Percentiles rank a stretch among this genome's conserved stretches.
Evolutionary conservation across 2,329 filamentous ascomycete genomes (phyloP).

Genomic region (Apiospora rasikravindrae): DNA sequence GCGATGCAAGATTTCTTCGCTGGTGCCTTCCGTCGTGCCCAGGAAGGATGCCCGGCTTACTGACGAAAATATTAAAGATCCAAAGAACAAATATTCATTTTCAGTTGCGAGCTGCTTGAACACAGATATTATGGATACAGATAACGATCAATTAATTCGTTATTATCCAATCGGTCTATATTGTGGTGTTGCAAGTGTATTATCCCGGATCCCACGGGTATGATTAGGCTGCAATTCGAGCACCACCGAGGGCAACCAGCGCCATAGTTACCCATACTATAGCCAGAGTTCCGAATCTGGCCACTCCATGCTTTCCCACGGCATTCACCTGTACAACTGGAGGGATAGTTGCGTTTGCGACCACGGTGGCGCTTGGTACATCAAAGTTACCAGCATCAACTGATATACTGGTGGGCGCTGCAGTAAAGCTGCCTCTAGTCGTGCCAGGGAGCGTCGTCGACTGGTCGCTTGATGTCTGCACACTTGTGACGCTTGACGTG

Average conservation of each 20-base stretch:
- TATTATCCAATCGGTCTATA: not conserved
- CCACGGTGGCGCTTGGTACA: not conserved
- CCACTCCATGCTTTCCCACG: not conserved
- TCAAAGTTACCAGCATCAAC: not conserved
- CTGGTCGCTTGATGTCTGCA: not conserved
- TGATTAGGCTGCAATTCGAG: not conserved
- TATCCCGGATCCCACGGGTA: not conserved
- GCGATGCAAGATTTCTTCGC: slow-evolving; percentile 97
- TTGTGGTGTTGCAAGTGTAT: not conserved
- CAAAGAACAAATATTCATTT: not conserved
- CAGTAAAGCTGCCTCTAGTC: too few relatives aligned
- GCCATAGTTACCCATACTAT: not conserved
- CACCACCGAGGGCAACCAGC: not conserved
- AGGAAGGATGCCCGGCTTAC: slow-evolving; percentile 58
- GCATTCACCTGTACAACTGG: not conserved
- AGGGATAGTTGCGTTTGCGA: not conserved
- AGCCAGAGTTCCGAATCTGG: not conserved
- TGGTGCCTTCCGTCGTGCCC: slow-evolving; percentile 72
- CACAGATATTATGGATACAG: not conserved
- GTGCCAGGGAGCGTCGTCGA: not conserved
- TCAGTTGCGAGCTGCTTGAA: not conserved
- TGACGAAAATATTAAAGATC: not conserved
- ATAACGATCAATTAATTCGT: not conserved
- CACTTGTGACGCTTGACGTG: not conserved
- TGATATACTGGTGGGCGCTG: not conserved